phyloP scores from a whole-genome alignment of 73 alveolate genomes.

The Effrenium voratum region DNA sequence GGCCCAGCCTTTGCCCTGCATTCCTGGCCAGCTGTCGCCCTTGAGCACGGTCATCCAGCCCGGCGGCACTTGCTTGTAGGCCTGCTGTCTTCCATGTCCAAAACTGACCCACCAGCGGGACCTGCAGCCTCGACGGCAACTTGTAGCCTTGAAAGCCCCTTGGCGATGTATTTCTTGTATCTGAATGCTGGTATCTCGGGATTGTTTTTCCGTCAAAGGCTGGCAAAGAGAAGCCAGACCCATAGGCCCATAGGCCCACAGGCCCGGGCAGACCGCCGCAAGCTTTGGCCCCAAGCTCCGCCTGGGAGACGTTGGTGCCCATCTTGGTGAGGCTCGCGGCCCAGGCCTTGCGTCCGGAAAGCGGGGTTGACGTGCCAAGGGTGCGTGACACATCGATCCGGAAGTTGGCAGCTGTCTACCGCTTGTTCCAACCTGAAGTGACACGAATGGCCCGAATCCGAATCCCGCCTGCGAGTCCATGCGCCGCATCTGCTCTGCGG shows the following conservation, averaged over 20 bases:
- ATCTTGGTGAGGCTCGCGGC: conserved; percentile 63
- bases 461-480: conserved; percentile 65
- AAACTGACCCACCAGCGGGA: no score
- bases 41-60: conserved; percentile 90
- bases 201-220: no score
- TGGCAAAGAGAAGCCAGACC: no score
- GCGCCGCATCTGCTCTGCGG: conserved; percentile 84
- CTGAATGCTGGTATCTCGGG: no score
- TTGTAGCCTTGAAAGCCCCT: no score
- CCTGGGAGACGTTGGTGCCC: conserved; percentile 60
- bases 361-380: no score
- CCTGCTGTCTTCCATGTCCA: neutral
- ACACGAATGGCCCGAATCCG: neutral
- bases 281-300: neutral
- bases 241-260: no score
- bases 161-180: no score
- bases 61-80: conserved; percentile 92
- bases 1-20: conserved; percentile 60
- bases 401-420: no score
- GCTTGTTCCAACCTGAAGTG: neutral
- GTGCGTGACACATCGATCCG: no score
- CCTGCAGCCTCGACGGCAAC: no score
- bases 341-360: conserved; percentile 77
- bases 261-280: neutral
- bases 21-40: conserved; percentile 86